These are phyloP conservation scores for Polyplosphaeria fusca DNA, from an alignment of 495 filamentous ascomycete genomes.

Conservation along the genomic window DNA sequence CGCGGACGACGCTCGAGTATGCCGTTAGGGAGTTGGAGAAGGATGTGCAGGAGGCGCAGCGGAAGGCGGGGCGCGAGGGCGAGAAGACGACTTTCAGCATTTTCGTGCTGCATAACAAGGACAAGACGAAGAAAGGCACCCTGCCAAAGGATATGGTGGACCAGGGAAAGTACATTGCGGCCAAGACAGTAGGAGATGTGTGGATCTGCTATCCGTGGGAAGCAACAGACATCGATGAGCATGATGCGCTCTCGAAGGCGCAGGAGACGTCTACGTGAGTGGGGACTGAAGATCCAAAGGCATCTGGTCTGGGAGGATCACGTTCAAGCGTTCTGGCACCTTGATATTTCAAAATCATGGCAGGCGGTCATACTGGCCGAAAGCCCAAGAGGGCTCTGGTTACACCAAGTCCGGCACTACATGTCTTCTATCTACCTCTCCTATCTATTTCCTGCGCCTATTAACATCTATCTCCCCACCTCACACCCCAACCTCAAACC, in stretches of 20 bases:
- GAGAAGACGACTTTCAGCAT: slow-evolving; percentile 83
- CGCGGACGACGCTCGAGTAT: slow-evolving; percentile 93
- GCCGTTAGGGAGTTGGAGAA: slow-evolving; percentile 94
- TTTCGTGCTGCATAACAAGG: slow-evolving; percentile 96
- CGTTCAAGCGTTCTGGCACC: too few species aligned
- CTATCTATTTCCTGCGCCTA: too few species aligned
- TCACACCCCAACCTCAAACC: slow-evolving; percentile 47
- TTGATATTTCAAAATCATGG: too few species aligned
- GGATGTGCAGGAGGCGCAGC: slow-evolving; percentile 81
- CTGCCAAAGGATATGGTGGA: slow-evolving; percentile 79
- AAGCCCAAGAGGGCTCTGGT: too few species aligned
- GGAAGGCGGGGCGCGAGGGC: slow-evolving; percentile 60
- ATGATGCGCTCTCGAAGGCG: slow-evolving; percentile 63
- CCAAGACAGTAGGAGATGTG: slow-evolving; percentile 80
- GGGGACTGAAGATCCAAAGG: too few species aligned
- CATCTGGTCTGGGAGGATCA: too few species aligned
- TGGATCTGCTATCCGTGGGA: slow-evolving; percentile 99
- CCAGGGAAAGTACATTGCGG: slow-evolving; percentile 75
- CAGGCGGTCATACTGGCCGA: too few species aligned
- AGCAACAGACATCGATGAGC: slow-evolving; percentile 90
- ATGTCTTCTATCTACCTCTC: too few species aligned
- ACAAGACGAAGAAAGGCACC: slow-evolving; percentile 88
- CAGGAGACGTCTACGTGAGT: background rate
- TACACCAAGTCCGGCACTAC: too few species aligned
- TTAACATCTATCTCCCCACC: too few species aligned